phyloP scores from a whole-genome alignment of 2,329 filamentous ascomycete genomes.

The Arthrocladium fulminans region DNA sequence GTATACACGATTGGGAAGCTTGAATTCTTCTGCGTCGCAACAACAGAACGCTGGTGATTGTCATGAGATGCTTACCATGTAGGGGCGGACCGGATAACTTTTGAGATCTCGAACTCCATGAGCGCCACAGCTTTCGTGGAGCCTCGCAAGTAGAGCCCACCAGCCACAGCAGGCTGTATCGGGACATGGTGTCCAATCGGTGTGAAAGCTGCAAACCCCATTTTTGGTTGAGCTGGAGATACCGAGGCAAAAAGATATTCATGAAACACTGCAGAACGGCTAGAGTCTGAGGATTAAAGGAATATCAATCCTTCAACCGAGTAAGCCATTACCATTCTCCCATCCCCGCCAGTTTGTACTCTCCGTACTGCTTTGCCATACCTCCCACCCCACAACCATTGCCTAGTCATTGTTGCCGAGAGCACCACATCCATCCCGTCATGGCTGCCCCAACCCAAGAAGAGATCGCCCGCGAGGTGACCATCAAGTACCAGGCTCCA shows the following conservation, averaged over 20 bases:
- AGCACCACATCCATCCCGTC: not conserved
- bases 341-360: not conserved
- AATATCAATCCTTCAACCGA: too few relatives aligned
- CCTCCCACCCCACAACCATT: not conserved
- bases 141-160: not conserved
- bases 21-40: too few relatives aligned
- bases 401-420: not conserved
- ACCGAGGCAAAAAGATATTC: not conserved
- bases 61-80: not conserved
- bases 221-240: not conserved
- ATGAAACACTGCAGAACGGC: too few relatives aligned
- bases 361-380: too few relatives aligned
- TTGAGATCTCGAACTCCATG: not conserved
- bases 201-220: not conserved
- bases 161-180: not conserved
- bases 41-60: not conserved
- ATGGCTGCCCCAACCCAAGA: constrained; percentile 14
- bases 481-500: constrained; percentile 56
- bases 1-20: too few relatives aligned
- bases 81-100: not conserved
- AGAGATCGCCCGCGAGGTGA: constrained; percentile 39
- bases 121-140: not conserved
- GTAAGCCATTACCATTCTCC: too few relatives aligned
- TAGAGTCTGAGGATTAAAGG: too few relatives aligned
- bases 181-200: not conserved